phyloP scores from a whole-genome alignment of 2,329 filamentous ascomycete species.

The Parasarocladium wereldwijsianum region DNA sequence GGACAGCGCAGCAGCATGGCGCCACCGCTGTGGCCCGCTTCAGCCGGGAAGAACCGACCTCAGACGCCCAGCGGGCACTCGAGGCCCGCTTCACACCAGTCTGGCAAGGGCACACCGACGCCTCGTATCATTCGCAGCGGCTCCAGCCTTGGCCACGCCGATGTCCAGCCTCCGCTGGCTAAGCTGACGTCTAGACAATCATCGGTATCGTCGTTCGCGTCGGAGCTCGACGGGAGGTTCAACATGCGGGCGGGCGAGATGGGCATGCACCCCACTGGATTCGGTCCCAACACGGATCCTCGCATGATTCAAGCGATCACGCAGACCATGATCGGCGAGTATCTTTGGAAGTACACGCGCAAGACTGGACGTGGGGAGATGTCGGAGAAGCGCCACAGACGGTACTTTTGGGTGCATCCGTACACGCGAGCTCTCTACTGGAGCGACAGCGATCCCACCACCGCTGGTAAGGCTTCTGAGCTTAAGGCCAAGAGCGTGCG shows the following conservation, averaged over 20 bases:
- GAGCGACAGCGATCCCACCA: conserved; percentile 79
- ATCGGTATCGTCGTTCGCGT: conserved; percentile 89
- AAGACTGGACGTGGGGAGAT: conserved; percentile 81
- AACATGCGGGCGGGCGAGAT: conserved; percentile 50
- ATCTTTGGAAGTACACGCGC: conserved; percentile 96
- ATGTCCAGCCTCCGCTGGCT: conserved; percentile 26
- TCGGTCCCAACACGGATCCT: conserved; percentile 68
- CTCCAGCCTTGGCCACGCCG: conserved; percentile 29
- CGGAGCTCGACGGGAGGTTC: conserved; percentile 84
- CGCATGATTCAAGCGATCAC: conserved; percentile 99
- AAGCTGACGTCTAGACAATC: conserved; percentile 37
- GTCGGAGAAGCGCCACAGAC: conserved; percentile 77
- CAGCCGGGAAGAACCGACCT: conserved; percentile 45
- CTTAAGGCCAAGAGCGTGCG: conserved; percentile 75
- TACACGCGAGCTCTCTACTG: conserved; percentile 95
- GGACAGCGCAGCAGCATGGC: conserved; percentile 48
- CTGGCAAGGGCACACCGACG: conserved; percentile 41
- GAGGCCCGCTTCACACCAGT: conserved; percentile 27
- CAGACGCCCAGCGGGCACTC: conserved; percentile 41
- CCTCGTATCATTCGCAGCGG: conserved; percentile 33
- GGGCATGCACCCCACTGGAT: conserved; percentile 37
- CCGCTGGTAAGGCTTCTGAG: conserved; percentile 62
- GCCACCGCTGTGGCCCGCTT: conserved; percentile 71
- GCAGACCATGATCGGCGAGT: conserved; percentile 98
- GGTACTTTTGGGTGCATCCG: conserved; percentile 98